Conservation (phyloP, 305 asterid species). For the Fraxinus ornus region DNA sequence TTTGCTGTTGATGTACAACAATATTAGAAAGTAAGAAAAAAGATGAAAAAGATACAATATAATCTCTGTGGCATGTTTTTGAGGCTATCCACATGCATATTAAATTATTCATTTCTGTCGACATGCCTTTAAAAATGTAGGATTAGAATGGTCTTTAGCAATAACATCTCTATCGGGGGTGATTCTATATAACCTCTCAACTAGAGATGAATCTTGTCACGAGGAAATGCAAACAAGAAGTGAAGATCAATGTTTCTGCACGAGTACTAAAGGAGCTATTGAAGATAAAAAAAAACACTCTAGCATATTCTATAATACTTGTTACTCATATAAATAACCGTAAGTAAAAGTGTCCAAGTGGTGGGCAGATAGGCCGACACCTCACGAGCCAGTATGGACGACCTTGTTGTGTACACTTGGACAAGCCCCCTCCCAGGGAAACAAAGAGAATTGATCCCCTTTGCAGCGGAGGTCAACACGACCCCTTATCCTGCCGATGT, state of each 20-base stretch:
- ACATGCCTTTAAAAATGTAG: neutral
- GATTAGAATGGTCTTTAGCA: neutral
- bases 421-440: no score
- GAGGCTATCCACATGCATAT: neutral
- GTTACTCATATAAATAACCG: no score
- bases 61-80: neutral
- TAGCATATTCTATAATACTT: neutral
- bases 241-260: neutral
- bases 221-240: neutral
- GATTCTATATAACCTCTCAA: neutral
- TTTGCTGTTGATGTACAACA: conserved; percentile 50
- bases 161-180: neutral
- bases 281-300: neutral
- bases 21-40: neutral
- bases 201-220: neutral
- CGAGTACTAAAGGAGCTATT: neutral
- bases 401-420: no score
- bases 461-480: no score
- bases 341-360: no score
- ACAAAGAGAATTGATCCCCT: no score
- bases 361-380: no score
- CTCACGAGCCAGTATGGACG: no score
- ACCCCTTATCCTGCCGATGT: no score
- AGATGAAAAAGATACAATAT: neutral
- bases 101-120: neutral